phyloP scores from a whole-genome alignment of 1,284 basidiomycete genomes.

The Crucibulum parvulum region DNA sequence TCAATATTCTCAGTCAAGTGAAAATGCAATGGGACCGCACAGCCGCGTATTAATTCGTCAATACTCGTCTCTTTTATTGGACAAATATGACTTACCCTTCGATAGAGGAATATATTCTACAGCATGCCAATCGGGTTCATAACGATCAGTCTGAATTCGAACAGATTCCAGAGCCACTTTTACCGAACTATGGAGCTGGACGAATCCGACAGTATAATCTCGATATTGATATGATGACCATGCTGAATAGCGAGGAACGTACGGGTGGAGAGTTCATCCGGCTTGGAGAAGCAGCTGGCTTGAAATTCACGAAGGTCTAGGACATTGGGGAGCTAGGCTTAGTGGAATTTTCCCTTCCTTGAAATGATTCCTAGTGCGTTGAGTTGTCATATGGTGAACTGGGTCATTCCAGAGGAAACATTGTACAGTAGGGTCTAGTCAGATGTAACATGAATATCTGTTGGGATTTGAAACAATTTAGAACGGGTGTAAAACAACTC shows the following conservation, averaged over 20 bases:
- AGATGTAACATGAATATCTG: too few relatives aligned
- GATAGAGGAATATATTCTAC: constrained; percentile 29
- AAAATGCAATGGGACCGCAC: constrained; percentile 28
- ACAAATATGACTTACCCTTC: constrained; percentile 16
- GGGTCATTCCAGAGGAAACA: too few relatives aligned
- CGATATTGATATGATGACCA: constrained; percentile 29
- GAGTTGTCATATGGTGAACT: too few relatives aligned
- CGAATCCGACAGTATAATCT: constrained; percentile 26
- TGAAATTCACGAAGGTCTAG: neutral
- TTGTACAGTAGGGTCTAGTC: too few relatives aligned
- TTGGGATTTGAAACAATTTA: too few relatives aligned
- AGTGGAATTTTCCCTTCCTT: constrained; percentile 3
- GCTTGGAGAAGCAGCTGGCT: constrained; percentile 3
- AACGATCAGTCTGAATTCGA: constrained; percentile 6
- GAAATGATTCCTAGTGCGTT: too few relatives aligned
- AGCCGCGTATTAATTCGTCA: constrained; percentile 39
- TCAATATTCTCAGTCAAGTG: constrained; percentile 34
- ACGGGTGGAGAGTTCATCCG: constrained; percentile 12
- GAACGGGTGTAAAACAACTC: too few relatives aligned
- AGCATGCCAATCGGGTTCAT: constrained; percentile 21
- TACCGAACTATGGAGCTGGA: constrained; percentile 30
- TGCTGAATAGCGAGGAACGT: constrained; percentile 25
- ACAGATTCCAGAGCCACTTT: constrained; percentile 27
- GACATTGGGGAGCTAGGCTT: neutral
- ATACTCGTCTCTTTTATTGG: constrained; percentile 11